phyloP scores from a whole-genome alignment of 768 basidiomycete genomes.

The Tricholoma saponaceum region DNA sequence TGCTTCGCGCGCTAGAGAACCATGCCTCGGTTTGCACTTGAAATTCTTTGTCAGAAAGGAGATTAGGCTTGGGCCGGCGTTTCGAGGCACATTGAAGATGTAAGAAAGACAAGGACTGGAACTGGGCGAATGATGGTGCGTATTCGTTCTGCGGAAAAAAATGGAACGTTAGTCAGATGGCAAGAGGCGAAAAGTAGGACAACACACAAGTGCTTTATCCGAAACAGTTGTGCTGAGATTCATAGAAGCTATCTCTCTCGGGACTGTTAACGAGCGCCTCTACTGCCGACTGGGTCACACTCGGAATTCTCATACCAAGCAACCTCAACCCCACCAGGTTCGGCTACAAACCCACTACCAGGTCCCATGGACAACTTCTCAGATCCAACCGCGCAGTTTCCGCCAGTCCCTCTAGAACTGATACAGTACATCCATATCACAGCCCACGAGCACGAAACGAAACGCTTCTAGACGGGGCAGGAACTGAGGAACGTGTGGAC shows the following conservation, averaged over 20 bases:
- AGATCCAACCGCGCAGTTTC: slow-evolving; percentile 55
- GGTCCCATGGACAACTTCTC: slow-evolving; percentile 63
- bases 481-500: slow-evolving; percentile 56
- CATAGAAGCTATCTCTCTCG: slow-evolving; percentile 47
- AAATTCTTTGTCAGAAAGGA: slow-evolving; percentile 58
- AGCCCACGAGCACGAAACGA: slow-evolving; percentile 60
- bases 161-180: background rate
- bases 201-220: slow-evolving; percentile 45
- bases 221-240: slow-evolving; percentile 48
- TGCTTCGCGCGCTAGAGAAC: slow-evolving; percentile 44
- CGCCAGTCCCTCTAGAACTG: slow-evolving; percentile 47
- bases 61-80: slow-evolving; percentile 51
- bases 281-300: slow-evolving; percentile 36
- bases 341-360: slow-evolving; percentile 47
- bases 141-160: slow-evolving; percentile 43
- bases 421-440: slow-evolving; percentile 56
- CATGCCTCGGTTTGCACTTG: slow-evolving; percentile 54
- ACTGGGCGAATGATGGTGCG: slow-evolving; percentile 41
- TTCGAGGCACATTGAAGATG: slow-evolving; percentile 48
- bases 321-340: slow-evolving; percentile 49
- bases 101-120: slow-evolving; percentile 52
- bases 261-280: slow-evolving; percentile 37
- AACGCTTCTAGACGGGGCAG: slow-evolving; percentile 60
- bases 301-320: slow-evolving; percentile 53
- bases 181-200: background rate